Evolutionary conservation across 2,329 filamentous ascomycete genomes (phyloP).

Genomic region (Bipolaris sorokiniana): DNA sequence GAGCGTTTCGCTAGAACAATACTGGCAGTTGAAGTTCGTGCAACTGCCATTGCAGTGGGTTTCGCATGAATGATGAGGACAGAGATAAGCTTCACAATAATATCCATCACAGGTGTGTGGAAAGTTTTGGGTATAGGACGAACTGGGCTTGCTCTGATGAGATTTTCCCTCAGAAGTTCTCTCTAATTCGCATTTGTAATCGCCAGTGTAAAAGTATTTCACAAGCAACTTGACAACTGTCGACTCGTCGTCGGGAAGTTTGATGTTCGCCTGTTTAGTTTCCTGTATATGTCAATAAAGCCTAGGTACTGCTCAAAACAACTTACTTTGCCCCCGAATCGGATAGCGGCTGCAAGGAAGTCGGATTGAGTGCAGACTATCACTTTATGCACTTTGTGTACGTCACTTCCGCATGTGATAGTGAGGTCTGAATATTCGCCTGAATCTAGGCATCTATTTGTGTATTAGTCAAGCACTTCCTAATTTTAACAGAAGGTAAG

Average conservation of each 20-base stretch:
- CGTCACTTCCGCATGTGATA: background rate
- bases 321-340: background rate
- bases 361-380: background rate
- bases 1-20: no score
- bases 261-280: background rate
- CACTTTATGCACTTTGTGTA: background rate
- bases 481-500: background rate
- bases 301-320: no score
- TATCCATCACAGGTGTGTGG: no score
- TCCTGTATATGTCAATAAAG: background rate
- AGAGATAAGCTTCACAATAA: no score
- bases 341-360: background rate
- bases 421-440: background rate
- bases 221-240: background rate
- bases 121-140: no score
- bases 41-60: no score
- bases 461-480: background rate
- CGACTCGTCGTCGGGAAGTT: background rate
- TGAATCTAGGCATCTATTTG: background rate
- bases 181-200: background rate
- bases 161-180: no score
- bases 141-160: no score
- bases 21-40: no score
- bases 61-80: no score
- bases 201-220: background rate